phyloP scores from a whole-genome alignment of 2,329 filamentous ascomycete genomes.

The Berkeleyomyces rouxiae region DNA sequence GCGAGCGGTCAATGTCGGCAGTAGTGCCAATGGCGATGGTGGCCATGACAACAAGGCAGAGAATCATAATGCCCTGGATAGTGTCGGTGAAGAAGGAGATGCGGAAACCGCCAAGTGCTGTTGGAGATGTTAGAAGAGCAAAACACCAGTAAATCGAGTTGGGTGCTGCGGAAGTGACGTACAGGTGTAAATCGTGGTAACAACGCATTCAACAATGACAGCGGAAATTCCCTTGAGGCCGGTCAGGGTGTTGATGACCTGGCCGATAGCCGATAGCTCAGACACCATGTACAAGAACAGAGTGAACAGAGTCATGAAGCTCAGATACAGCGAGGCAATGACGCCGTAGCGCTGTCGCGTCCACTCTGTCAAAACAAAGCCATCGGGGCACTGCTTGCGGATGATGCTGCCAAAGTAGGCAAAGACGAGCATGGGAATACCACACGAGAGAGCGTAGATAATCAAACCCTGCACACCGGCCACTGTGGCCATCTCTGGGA shows the following conservation, averaged over 20 bases:
- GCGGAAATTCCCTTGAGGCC: constrained; percentile 58
- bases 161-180: constrained; percentile 18
- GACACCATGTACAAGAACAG: constrained; percentile 79
- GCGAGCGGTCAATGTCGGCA: constrained; percentile 50
- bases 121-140: constrained; percentile 2
- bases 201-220: constrained; percentile 58
- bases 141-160: no score
- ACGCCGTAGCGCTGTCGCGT: constrained; percentile 61
- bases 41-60: constrained; percentile 57
- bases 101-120: constrained; percentile 64
- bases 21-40: constrained; percentile 63
- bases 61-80: constrained; percentile 63
- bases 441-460: constrained; percentile 56
- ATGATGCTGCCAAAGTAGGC: constrained; percentile 62
- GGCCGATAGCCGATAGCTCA: constrained; percentile 65
- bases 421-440: constrained; percentile 58
- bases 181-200: constrained; percentile 78
- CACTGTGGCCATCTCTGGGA: constrained; percentile 65
- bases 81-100: constrained; percentile 76
- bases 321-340: constrained; percentile 54
- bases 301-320: constrained; percentile 61
- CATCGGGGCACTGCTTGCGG: constrained; percentile 61
- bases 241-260: constrained; percentile 59
- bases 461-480: constrained; percentile 63
- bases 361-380: constrained; percentile 76